These are phyloP conservation scores for Spiromastix sp. DNA, from an alignment of 2,329 filamentous ascomycete species.

Conservation along the genomic window DNA sequence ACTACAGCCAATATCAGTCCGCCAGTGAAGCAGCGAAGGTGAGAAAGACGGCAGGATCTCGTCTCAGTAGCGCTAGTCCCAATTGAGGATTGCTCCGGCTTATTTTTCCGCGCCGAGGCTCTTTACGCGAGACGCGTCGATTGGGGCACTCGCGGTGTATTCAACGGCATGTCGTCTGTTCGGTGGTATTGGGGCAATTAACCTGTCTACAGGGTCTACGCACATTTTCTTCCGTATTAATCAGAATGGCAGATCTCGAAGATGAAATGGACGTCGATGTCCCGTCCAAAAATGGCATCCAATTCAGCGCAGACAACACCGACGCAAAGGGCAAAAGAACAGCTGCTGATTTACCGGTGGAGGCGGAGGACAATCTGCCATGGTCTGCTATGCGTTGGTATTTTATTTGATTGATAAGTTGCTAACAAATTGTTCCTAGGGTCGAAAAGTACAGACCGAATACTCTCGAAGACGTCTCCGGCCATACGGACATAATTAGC, in stretches of 20 bases:
- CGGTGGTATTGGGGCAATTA: no score
- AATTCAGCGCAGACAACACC: slow-evolving; percentile 61
- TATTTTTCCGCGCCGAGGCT: no score
- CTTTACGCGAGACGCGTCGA: no score
- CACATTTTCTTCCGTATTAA: no score
- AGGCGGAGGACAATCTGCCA: slow-evolving; percentile 86
- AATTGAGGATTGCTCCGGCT: no score
- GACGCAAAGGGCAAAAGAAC: slow-evolving; percentile 77
- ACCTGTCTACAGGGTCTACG: no score
- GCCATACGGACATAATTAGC: slow-evolving; percentile 91
- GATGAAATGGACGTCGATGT: slow-evolving; percentile 63
- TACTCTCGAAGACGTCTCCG: slow-evolving; percentile 83
- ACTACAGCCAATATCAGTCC: no score
- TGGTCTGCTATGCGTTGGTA: slow-evolving; percentile 49
- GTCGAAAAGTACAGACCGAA: slow-evolving; percentile 94
- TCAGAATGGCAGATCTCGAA: slow-evolving; percentile 44
- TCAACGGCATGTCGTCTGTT: no score
- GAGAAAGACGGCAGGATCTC: no score
- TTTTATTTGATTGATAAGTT: neutral
- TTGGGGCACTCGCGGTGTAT: no score
- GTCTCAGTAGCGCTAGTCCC: no score
- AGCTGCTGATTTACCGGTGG: slow-evolving; percentile 83
- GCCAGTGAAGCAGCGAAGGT: no score
- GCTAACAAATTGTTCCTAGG: slow-evolving; percentile 39
- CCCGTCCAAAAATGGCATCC: slow-evolving; percentile 40